Base-by-base conservation (phyloP, 2,329 filamentous ascomycete genomes). In the Raffaelea ambrosiae region DNA sequence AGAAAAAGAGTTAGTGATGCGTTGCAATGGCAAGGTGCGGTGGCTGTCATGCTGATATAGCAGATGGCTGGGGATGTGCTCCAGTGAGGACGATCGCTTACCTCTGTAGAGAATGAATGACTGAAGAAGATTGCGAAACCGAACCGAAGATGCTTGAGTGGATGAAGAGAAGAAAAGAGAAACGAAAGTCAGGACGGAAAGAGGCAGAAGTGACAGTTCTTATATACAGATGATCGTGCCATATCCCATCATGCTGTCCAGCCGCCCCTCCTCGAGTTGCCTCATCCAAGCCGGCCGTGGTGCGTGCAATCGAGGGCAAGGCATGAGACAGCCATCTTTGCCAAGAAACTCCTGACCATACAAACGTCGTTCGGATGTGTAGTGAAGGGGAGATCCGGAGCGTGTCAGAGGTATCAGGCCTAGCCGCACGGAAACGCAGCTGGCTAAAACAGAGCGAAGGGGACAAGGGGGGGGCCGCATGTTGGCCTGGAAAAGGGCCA, bases 91-190 rank as follows among this genome's bases (percentile, higher is more conserved):
- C 7, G 14, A 10, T 7, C 7, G 44, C 64, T 61, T 59, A 71
- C 69, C 69, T 72, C 69, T 68, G 64, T 64, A 67, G 62, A 67
- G 62, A 71, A 67, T 63, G 66, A 70, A 67, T 66, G 66, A 65
- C 59, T 61, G 63, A 63, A 63, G 59, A 61, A 51, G 58, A 58
- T 60, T 54, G 54, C 57, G 55, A 59, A 57, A 48, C 52, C 54
- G 58, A 55, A 53, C 54, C 53, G 44, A 55, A 56, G 48, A 54
- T 58, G 57, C 38, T 54, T 58, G 58, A 53, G 57, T 65, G 62
- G 61, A 63, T 66, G 64, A 60, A 36, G 58, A 58, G 59, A 57
- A 54, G 51, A 53, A 59, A 59, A 58, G 52, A 55, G 49, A 48
- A 48, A 54, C 20, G 14, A 46, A 31, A 49, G 46, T 40, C 48